Evolutionary conservation across 768 basidiomycete genomes (phyloP), one percentile per base, ranked within the genome.

Genomic region (Russula abietina): DNA sequence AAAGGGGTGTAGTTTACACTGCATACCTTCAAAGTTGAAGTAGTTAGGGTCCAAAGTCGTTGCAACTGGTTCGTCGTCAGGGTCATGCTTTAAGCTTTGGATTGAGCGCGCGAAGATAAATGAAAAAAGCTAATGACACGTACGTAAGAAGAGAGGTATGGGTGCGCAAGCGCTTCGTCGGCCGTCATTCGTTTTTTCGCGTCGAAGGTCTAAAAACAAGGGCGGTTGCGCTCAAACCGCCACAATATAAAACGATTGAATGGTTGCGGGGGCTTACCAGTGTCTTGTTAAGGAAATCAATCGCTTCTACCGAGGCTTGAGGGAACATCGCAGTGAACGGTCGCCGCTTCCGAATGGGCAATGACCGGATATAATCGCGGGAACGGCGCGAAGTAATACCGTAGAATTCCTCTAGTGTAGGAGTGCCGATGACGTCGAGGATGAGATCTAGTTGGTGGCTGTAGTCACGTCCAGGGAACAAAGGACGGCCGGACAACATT

Each of bases 401-500:
- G 74, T 93, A 89, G 73, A 93, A 94, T 71, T 95, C 93, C 64
- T 94, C 93, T 52, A 94, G 79, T 41, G 87, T 88, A 1, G 93
- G 92, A 1, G 92, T 96, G 51, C 86, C 93, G 67, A 95, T 88
- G 45, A 94, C 85, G 72, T 95, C 91, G 61, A 95, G 81, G 70
- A 94, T 93, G 55, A 94, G 79, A 59, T 88, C 84, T 26, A 96
- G 83, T 69, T 95, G 93, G 73, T 95, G 89, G 68, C 89, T 86
- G 73, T 91, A 91, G 78, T 87, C 83, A 50, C 91, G 84, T 1
- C 93, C 92, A 0, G 91, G 93, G 80, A 96, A 95, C 51, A 96
- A 78, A 2, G 92, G 89, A 64, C 85, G 84, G 3, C 87, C 88
- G 32, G 79, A 86, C 56, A 95, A 76, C 74, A 95, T 84, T 74